Conservation (phyloP, 2,329 filamentous ascomycete species). For the Hymenoscyphus salicellus region DNA sequence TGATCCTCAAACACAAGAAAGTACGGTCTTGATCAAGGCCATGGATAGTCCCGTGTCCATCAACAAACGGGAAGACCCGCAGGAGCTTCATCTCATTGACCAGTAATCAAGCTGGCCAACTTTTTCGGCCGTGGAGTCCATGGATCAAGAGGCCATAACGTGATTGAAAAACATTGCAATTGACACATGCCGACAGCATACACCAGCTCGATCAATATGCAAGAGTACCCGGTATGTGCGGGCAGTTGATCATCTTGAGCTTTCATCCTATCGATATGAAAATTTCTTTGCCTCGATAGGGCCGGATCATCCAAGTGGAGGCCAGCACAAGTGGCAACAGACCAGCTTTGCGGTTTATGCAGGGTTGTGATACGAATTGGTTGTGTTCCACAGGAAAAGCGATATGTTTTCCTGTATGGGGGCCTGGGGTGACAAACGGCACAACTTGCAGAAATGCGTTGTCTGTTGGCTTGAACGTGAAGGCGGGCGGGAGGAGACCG, state of each 20-base stretch:
- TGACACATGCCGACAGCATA: conserved; percentile 26
- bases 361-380: conserved; percentile 12
- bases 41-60: conserved; percentile 23
- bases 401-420: conserved; percentile 4
- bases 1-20: conserved; percentile 17
- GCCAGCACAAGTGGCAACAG: conserved; percentile 3
- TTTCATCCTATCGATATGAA: conserved; percentile 24
- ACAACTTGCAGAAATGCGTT: conserved; percentile 29
- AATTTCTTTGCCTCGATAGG: conserved; percentile 9
- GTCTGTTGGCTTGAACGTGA: conserved; percentile 26
- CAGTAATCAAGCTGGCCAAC: conserved; percentile 22
- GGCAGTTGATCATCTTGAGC: conserved; percentile 20
- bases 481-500: conserved; percentile 16
- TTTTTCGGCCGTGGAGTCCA: conserved; percentile 20
- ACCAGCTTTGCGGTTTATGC: conserved; percentile 2
- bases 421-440: conserved; percentile 14
- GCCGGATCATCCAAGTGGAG: conserved; percentile 16
- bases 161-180: conserved; percentile 27
- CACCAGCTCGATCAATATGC: conserved; percentile 21
- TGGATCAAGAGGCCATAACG: conserved; percentile 32
- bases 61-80: conserved; percentile 21
- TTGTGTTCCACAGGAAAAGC: conserved; percentile 9
- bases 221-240: conserved; percentile 19
- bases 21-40: conserved; percentile 21
- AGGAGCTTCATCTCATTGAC: conserved; percentile 17